phyloP scores from a whole-genome alignment of 192 early-diverging fungal genomes.

The Backusella luteola region DNA sequence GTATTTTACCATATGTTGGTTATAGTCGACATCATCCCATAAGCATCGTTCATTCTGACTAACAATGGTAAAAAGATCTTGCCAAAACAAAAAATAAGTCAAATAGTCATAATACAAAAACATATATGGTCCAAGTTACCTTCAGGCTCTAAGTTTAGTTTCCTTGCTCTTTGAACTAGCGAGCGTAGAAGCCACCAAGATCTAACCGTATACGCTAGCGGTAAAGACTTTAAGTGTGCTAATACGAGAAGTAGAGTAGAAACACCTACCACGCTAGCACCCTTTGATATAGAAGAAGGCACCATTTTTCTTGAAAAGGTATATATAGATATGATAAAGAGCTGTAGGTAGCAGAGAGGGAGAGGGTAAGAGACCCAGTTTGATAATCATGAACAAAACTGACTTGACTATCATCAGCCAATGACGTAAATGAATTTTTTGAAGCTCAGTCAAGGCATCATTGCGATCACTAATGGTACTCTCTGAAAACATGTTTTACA shows the following conservation, averaged over 20 bases:
- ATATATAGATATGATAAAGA: not conserved
- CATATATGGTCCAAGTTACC: not conserved
- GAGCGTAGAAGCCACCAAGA: slow-evolving; percentile 35
- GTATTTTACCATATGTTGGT: slow-evolving; percentile 45
- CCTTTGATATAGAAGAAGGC: not conserved
- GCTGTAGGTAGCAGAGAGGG: too few species aligned
- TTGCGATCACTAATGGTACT: too few species aligned
- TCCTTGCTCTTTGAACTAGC: slow-evolving; percentile 18
- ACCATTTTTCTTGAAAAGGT: not conserved
- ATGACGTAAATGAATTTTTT: too few species aligned
- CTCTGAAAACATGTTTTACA: too few species aligned
- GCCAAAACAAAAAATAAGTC: not conserved
- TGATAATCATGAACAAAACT: too few species aligned
- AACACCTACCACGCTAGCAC: not conserved
- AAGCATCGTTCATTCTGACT: slow-evolving; percentile 40
- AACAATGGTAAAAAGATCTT: slow-evolving; percentile 35
- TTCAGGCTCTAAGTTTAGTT: slow-evolving; percentile 7
- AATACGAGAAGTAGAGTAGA: slow-evolving; percentile 28
- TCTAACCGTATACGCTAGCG: slow-evolving; percentile 44
- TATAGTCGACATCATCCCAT: slow-evolving; percentile 50
- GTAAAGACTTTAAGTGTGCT: slow-evolving; percentile 41
- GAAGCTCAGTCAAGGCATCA: too few species aligned
- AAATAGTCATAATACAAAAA: not conserved
- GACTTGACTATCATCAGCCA: too few species aligned
- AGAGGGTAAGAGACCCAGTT: too few species aligned